A percentile compares a stretch with the other conserved stretches of the same genome.
Conservation (phyloP, 495 filamentous ascomycete genomes). For the Sabuloglossum arenarium region DNA sequence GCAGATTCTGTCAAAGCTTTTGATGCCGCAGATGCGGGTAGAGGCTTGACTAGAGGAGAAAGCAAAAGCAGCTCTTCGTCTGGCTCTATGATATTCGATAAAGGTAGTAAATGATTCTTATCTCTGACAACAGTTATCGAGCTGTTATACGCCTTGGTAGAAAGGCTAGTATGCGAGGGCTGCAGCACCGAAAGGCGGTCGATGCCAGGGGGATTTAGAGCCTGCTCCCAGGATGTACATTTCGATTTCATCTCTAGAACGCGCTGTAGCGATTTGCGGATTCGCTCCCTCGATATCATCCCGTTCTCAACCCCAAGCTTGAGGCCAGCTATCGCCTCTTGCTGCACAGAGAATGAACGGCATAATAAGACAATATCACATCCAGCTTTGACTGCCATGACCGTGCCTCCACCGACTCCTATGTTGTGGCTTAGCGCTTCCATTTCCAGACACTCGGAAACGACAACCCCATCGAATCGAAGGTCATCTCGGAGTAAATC, state of each 20-base stretch:
- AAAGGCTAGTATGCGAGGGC: constrained; percentile 54
- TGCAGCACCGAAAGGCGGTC: constrained; percentile 53
- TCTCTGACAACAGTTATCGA: constrained; percentile 78
- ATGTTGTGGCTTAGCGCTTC: constrained; percentile 79
- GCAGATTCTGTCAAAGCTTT: constrained; percentile 26
- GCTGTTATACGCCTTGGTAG: constrained; percentile 60
- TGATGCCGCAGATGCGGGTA: constrained; percentile 61
- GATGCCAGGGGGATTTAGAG: constrained; percentile 57
- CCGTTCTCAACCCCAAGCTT: constrained; percentile 73
- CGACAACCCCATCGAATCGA: constrained; percentile 73
- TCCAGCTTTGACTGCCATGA: constrained; percentile 86
- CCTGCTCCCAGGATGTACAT: constrained; percentile 68
- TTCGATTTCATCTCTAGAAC: constrained; percentile 55
- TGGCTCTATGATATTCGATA: constrained; percentile 55
- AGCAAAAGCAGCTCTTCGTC: constrained; percentile 66
- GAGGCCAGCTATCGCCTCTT: constrained; percentile 68
- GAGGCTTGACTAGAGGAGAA: constrained; percentile 67
- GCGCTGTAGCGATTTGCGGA: constrained; percentile 50
- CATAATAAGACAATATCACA: constrained; percentile 75
- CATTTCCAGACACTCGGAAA: constrained; percentile 91
- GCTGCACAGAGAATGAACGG: constrained; percentile 63
- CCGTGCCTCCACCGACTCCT: constrained; percentile 74
- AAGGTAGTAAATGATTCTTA: constrained; percentile 53
- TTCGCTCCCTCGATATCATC: constrained; percentile 53
- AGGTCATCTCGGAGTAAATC: constrained; percentile 63